Percentiles rank a stretch among this genome's conserved stretches.
phyloP scores from a whole-genome alignment of 495 filamentous ascomycete species.

The Daldinia decipiens region DNA sequence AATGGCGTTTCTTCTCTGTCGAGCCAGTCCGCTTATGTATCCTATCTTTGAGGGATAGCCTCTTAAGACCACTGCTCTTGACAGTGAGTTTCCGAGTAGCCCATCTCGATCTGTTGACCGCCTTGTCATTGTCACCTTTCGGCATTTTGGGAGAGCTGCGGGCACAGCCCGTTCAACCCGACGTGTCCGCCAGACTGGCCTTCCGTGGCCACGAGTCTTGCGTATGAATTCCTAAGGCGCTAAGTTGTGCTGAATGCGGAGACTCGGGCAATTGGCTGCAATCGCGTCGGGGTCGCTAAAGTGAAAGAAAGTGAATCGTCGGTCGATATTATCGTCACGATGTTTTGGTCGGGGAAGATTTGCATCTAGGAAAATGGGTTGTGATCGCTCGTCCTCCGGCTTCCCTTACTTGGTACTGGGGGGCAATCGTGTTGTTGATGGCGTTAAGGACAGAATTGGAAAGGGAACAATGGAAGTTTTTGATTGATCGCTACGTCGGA shows the following conservation, averaged over 20 bases:
- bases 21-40: conserved; percentile 68
- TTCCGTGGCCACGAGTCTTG: conserved; percentile 45
- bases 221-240: conserved; percentile 3
- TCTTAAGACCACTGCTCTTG: conserved; percentile 78
- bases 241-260: conserved; percentile 11
- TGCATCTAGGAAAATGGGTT: conserved; percentile 30
- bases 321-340: conserved; percentile 19
- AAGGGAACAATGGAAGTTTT: conserved; percentile 51
- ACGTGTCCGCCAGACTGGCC: conserved; percentile 58
- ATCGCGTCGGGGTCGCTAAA: conserved; percentile 38
- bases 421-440: conserved; percentile 47
- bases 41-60: conserved; percentile 83
- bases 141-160: conserved; percentile 58
- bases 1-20: conserved; percentile 79
- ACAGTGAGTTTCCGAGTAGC: conserved; percentile 85
- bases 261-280: conserved; percentile 32
- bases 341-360: conserved; percentile 20
- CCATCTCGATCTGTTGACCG: conserved; percentile 80
- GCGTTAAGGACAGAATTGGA: conserved; percentile 46
- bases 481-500: conserved; percentile 48
- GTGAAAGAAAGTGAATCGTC: conserved; percentile 24
- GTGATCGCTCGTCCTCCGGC: conserved; percentile 25
- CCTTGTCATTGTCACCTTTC: conserved; percentile 61
- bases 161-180: conserved; percentile 63
- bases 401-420: conserved; percentile 37